Conservation (phyloP, 306 rosid species). For the Quercus parvula region DNA sequence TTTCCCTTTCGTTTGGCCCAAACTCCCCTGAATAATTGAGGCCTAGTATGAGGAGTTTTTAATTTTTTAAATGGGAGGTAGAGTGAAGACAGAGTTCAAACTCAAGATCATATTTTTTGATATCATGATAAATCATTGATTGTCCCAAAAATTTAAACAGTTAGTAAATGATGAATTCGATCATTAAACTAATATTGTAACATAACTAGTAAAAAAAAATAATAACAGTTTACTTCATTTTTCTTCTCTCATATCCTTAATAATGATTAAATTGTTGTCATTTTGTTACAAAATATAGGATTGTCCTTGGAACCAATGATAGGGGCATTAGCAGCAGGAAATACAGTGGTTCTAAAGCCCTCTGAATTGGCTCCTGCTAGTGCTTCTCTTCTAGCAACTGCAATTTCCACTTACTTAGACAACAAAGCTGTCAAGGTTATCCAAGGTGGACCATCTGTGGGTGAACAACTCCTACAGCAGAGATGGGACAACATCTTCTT, state of each 20-base stretch:
- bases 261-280: neutral
- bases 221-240: neutral
- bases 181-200: too few relatives aligned
- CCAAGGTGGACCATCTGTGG: slow-evolving; percentile 53
- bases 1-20: too few relatives aligned
- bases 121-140: too few relatives aligned
- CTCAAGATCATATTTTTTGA: too few relatives aligned
- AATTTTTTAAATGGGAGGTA: too few relatives aligned
- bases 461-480: slow-evolving; percentile 44
- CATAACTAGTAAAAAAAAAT: too few relatives aligned
- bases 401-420: slow-evolving; percentile 46
- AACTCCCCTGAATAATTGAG: too few relatives aligned
- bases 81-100: too few relatives aligned
- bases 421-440: slow-evolving; percentile 44
- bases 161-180: too few relatives aligned
- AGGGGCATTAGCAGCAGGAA: slow-evolving; percentile 84
- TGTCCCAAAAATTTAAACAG: too few relatives aligned
- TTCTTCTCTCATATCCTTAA: neutral
- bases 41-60: too few relatives aligned
- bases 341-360: slow-evolving; percentile 55
- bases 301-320: slow-evolving; percentile 73
- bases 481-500: slow-evolving; percentile 77
- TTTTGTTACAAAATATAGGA: slow-evolving; percentile 30
- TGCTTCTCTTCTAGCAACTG: slow-evolving; percentile 47
- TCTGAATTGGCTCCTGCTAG: slow-evolving; percentile 60